Base-by-base conservation (phyloP, 139 green algal genomes). In the Parachlorella kessleri region DNA sequence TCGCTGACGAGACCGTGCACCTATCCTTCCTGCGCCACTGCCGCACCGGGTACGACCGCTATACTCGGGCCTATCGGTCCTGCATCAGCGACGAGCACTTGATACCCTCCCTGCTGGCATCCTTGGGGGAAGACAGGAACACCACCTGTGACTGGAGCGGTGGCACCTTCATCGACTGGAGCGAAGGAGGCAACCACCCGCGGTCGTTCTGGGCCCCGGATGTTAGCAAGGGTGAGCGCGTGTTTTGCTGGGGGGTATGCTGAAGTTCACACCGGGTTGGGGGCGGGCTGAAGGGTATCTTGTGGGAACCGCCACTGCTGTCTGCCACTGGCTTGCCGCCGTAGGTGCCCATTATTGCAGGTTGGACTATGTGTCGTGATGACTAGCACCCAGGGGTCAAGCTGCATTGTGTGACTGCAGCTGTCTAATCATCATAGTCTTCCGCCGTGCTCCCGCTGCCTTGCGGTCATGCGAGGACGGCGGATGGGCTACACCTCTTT, bases 21-120 rank as follows among this genome's bases (percentile, higher is more conserved):
- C 3, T 9, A 3, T 2, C 36, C 35, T 84, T 84, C n/a, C 24
- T 1, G 41, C 33, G 32, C 54, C 71, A 79, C 66, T 84, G 78
- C 73, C 10, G 42, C 30, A 41, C 53, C 35, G 73, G 68, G 6
- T 78, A 30, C 35, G 78, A 84, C 66, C 23, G 26, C 63, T 33
- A 7, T 30, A 14, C 63, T 33, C 63, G 26, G 24, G 28, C 24
- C 32, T 6, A 77, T 23, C 65, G 78, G 9, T 71, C 78, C 53
- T 84, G 78, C 66, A 42, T 78, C 37, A 68, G 38, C 73, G 78
- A 78, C 53, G 54, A 84, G 70, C 78, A 84, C 66, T 79, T 74
- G 42, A 42, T 84, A 8, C 69, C 78, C n/a, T 68, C 55, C 6
- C 73, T 84, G 70, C 68, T 84, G 40, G 70, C 78, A 28, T 66